phyloP scores from a whole-genome alignment of 495 filamentous ascomycete genomes.

The Hypoxylon lenormandii region DNA sequence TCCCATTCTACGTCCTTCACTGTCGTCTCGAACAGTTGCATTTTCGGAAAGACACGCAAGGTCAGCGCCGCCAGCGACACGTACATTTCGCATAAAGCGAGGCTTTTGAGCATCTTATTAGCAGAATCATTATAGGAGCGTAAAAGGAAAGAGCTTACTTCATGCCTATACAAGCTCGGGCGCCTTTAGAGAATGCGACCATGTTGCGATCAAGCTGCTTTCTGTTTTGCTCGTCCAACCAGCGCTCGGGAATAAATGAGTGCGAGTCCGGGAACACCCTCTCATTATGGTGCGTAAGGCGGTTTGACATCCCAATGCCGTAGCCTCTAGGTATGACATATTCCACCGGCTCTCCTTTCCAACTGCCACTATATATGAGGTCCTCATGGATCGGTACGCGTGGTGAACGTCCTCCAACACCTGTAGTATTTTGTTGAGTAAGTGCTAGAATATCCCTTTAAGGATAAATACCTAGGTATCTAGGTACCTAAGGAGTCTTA shows the following conservation, averaged over 20 bases:
- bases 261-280: slow-evolving; percentile 26
- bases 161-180: slow-evolving; percentile 26
- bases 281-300: slow-evolving; percentile 20
- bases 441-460: not conserved
- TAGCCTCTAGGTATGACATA: slow-evolving; percentile 48
- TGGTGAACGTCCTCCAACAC: slow-evolving; percentile 48
- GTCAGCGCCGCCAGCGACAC: slow-evolving; percentile 50
- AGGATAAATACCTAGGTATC: not conserved
- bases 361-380: slow-evolving; percentile 55
- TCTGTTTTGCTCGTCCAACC: slow-evolving; percentile 9
- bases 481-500: too few relatives aligned
- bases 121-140: not conserved
- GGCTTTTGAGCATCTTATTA: slow-evolving; percentile 32
- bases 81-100: slow-evolving; percentile 54
- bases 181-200: slow-evolving; percentile 25
- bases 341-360: slow-evolving; percentile 43
- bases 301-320: slow-evolving; percentile 57
- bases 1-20: slow-evolving; percentile 52
- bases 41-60: slow-evolving; percentile 41
- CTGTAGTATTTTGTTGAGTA: slow-evolving; percentile 9
- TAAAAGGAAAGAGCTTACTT: slow-evolving; percentile 17
- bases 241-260: slow-evolving; percentile 25
- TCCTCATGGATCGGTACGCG: slow-evolving; percentile 50
- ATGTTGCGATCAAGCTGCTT: slow-evolving; percentile 12
- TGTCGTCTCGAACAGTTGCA: slow-evolving; percentile 57